Percentiles rank a stretch among this genome's conserved stretches.
Evolutionary conservation across 2,329 filamentous ascomycete genomes (phyloP).

Genomic region (Diaporthe humulicola): DNA sequence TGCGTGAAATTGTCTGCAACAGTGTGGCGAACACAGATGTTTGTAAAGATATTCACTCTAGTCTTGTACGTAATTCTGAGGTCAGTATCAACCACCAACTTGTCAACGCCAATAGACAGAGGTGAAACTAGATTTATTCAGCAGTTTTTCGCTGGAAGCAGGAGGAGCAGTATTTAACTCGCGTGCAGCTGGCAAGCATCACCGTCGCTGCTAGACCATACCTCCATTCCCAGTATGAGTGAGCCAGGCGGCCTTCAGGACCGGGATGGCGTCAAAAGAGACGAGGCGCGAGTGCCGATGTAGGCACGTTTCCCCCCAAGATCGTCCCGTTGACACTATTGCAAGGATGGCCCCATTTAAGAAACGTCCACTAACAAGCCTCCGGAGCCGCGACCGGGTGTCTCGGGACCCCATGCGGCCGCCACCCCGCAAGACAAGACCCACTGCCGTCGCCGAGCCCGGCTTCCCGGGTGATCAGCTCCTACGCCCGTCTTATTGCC

Average conservation of each 20-base stretch:
- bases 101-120: neutral
- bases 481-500: conserved; percentile 24
- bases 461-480: neutral
- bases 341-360: neutral
- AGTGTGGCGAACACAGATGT: neutral
- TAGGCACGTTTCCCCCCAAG: neutral
- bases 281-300: conserved; percentile 15
- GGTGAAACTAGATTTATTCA: neutral
- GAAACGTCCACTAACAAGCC: conserved; percentile 1
- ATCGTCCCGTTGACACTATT: neutral
- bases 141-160: neutral
- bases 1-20: neutral
- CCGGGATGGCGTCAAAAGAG: neutral
- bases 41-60: neutral
- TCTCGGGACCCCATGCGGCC: conserved; percentile 15
- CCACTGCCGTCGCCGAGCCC: neutral
- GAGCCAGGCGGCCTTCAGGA: neutral
- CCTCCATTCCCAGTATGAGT: neutral
- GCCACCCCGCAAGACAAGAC: neutral
- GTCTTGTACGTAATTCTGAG: conserved; percentile 3
- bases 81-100: conserved; percentile 4
- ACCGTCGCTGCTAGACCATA: neutral
- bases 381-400: conserved; percentile 10
- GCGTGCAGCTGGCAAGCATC: neutral
- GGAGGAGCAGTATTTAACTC: neutral